Percentiles rank a stretch among this genome's conserved stretches.
Evolutionary conservation across 352 stramenopile genomes (phyloP).

Genomic region (Phytophthora colocasiae): DNA sequence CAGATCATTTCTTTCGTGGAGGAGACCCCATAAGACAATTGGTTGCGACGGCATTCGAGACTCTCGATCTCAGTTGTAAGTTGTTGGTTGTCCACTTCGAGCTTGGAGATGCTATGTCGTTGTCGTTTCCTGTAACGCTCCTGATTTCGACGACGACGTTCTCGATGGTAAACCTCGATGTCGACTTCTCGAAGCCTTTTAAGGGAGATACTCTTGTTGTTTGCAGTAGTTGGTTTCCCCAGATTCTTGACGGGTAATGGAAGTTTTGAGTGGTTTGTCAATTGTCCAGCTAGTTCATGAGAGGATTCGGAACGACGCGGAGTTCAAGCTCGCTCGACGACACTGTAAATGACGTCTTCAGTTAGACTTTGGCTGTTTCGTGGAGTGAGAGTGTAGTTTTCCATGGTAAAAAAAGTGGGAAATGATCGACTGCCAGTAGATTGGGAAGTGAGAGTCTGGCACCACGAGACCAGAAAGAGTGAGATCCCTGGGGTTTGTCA

Average conservation of each 20-base stretch:
- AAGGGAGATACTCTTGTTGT: no score
- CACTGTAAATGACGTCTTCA: not conserved
- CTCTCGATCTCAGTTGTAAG: not conserved
- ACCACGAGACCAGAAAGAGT: no score
- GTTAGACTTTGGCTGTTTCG: not conserved
- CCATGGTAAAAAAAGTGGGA: no score
- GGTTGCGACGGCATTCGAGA: not conserved
- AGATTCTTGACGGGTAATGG: no score
- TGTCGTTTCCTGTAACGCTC: not conserved
- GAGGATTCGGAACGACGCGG: not conserved
- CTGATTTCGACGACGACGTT: not conserved
- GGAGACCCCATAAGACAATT: not conserved
- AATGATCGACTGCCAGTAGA: no score
- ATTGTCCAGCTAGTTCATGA: no score
- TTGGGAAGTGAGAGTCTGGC: no score
- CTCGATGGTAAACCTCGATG: not conserved
- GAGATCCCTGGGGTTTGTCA: no score
- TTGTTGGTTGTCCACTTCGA: not conserved
- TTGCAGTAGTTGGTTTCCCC: no score
- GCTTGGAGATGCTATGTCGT: not conserved
- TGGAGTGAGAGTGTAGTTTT: no score
- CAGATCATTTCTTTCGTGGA: conserved; percentile 5
- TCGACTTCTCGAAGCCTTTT: no score
- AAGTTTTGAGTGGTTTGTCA: no score
- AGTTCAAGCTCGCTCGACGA: not conserved